Conservation (phyloP, 306 rosid genomes). For the Argentina anserina region DNA sequence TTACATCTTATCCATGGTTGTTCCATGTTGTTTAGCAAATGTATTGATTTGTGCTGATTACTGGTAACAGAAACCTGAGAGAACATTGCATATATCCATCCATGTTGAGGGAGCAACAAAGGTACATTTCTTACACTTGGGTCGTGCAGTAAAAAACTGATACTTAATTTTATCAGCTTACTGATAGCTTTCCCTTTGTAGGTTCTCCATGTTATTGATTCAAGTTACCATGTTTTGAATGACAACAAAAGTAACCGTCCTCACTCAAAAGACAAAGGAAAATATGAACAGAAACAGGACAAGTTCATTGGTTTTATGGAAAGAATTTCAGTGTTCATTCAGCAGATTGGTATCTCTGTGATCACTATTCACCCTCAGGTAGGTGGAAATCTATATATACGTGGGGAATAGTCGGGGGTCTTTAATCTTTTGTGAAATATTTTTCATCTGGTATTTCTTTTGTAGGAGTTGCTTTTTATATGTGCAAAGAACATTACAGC, state of each 20-base stretch:
- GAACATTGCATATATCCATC: slow-evolving; percentile 71
- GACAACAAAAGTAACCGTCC: slow-evolving; percentile 44
- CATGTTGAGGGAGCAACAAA: slow-evolving; percentile 96
- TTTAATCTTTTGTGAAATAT: slow-evolving; percentile 9
- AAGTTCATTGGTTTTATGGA: slow-evolving; percentile 58
- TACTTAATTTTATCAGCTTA: neutral
- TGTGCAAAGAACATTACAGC: slow-evolving; percentile 58
- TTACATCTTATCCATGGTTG: neutral
- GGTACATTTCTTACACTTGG: slow-evolving; percentile 44
- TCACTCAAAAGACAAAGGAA: slow-evolving; percentile 41
- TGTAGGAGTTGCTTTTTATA: slow-evolving; percentile 80
- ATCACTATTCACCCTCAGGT: slow-evolving; percentile 76
- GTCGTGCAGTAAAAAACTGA: neutral
- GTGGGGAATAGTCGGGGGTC: no score
- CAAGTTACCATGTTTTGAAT: slow-evolving; percentile 56
- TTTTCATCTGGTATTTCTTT: slow-evolving; percentile 24
- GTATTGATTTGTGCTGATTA: slow-evolving; percentile 26
- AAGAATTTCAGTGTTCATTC: slow-evolving; percentile 60
- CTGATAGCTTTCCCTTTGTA: slow-evolving; percentile 27
- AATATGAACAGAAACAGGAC: slow-evolving; percentile 51
- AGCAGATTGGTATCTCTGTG: slow-evolving; percentile 75
- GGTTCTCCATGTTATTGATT: slow-evolving; percentile 82
- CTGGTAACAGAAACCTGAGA: slow-evolving; percentile 90
- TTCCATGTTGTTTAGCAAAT: neutral
- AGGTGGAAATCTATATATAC: slow-evolving; percentile 19